phyloP scores from a whole-genome alignment of 2,329 filamentous ascomycete genomes.

The Rachicladosporium sp. region DNA sequence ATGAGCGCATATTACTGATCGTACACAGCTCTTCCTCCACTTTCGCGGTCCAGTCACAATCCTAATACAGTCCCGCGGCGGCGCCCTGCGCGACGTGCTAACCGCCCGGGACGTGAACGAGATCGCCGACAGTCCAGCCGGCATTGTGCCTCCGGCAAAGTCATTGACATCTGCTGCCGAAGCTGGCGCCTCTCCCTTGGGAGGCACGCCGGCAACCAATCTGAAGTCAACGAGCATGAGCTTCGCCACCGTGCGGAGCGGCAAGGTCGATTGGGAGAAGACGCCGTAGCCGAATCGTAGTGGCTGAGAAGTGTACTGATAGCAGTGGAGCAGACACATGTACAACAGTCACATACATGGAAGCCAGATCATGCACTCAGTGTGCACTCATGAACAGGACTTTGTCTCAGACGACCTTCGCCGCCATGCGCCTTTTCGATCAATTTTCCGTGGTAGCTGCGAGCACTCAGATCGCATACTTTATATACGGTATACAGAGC shows the following conservation, averaged over 20 bases:
- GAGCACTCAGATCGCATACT: too few species aligned
- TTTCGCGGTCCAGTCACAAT: conserved; percentile 81
- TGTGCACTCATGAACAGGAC: too few species aligned
- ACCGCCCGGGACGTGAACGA: conserved; percentile 74
- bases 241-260: conserved; percentile 23
- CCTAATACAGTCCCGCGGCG: conserved; percentile 76
- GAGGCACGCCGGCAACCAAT: conserved; percentile 8
- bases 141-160: conserved; percentile 47
- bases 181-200: conserved; percentile 11
- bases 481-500: too few species aligned
- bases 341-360: too few species aligned
- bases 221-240: conserved; percentile 19
- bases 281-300: neutral
- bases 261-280: conserved; percentile 22
- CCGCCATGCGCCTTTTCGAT: too few species aligned
- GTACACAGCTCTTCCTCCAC: conserved; percentile 59
- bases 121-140: conserved; percentile 70
- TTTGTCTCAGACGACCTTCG: too few species aligned
- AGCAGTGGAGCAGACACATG: too few species aligned
- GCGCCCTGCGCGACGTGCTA: conserved; percentile 65
- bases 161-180: conserved; percentile 20
- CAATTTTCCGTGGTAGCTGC: too few species aligned
- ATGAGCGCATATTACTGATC: too few species aligned
- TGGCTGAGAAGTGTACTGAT: too few species aligned
- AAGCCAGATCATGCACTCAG: too few species aligned